Evolutionary conservation across 116 monocot species (phyloP).

Genomic region (Papilionanthe hybrid): DNA sequence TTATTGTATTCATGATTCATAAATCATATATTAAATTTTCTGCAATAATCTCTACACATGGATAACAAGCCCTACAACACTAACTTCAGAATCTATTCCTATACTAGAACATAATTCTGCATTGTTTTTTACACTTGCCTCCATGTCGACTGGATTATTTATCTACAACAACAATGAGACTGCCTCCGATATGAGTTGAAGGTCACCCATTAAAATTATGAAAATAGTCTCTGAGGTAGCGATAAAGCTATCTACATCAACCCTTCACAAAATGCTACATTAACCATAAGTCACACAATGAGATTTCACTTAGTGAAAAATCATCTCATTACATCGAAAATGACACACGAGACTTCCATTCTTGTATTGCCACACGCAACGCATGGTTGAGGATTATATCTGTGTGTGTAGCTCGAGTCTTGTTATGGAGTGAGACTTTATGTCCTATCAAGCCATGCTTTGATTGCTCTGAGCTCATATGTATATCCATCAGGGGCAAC

Average conservation of each 20-base stretch:
- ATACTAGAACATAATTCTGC: background rate
- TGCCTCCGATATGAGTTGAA: background rate
- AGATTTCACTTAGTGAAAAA: background rate
- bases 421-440: slow-evolving; percentile 68
- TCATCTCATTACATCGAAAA: background rate
- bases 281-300: background rate
- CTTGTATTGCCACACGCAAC: slow-evolving; percentile 56
- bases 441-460: slow-evolving; percentile 77
- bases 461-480: slow-evolving; percentile 74
- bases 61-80: background rate
- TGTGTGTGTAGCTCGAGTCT: slow-evolving; percentile 37
- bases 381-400: slow-evolving; percentile 64
- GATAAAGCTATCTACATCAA: background rate
- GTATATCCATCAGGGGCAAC: slow-evolving; percentile 93
- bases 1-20: background rate
- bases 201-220: background rate
- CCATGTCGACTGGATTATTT: no score
- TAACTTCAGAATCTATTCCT: background rate
- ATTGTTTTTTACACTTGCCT: no score
- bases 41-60: background rate
- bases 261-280: background rate
- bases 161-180: no score
- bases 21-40: background rate
- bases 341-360: slow-evolving; percentile 52
- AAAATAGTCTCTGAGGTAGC: background rate